These are phyloP conservation scores for Porphyrellus cyaneotinctus DNA, from an alignment of 768 basidiomycete genomes.

Conservation along the genomic window DNA sequence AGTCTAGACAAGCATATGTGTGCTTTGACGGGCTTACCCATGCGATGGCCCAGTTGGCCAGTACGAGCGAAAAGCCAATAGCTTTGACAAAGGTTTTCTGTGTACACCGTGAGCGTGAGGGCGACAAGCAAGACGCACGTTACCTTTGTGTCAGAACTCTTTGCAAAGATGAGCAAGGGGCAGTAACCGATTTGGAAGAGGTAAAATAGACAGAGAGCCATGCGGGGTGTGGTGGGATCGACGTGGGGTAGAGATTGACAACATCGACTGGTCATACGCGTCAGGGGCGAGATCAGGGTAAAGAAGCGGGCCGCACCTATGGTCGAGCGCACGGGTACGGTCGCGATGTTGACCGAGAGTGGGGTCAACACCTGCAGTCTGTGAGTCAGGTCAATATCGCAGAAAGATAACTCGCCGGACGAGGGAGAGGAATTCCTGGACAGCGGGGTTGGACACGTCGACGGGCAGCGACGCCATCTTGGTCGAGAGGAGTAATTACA, in stretches of 20 bases:
- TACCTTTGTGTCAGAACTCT: constrained; percentile 79
- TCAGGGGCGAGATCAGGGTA: not conserved
- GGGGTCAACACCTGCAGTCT: constrained; percentile 87
- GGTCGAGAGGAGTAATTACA: not conserved
- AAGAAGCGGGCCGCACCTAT: constrained; percentile 52
- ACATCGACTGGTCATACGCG: constrained; percentile 40
- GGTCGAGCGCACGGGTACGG: constrained; percentile 62
- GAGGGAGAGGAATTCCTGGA: constrained; percentile 64
- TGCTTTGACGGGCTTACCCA: constrained; percentile 43
- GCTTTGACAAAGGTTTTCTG: constrained; percentile 69
- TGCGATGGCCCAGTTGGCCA: constrained; percentile 77
- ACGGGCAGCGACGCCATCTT: constrained; percentile 55
- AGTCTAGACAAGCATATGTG: not conserved
- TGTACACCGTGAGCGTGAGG: not conserved
- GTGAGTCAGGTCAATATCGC: not conserved
- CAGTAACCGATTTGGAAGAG: constrained; percentile 80
- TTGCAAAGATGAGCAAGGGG: constrained; percentile 63
- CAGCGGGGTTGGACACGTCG: constrained; percentile 55
- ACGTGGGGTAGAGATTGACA: constrained; percentile 52
- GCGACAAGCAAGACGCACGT: rapidly evolving
- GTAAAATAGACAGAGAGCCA: constrained; percentile 64
- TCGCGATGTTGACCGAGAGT: constrained; percentile 74
- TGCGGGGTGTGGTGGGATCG: constrained; percentile 63
- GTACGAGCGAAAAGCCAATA: constrained; percentile 72
- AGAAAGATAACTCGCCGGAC: constrained; percentile 39